Percentiles rank a stretch among this genome's conserved stretches.
Evolutionary conservation across 2,329 filamentous ascomycete species (phyloP).

Genomic region (Tetracladium maxilliforme): DNA sequence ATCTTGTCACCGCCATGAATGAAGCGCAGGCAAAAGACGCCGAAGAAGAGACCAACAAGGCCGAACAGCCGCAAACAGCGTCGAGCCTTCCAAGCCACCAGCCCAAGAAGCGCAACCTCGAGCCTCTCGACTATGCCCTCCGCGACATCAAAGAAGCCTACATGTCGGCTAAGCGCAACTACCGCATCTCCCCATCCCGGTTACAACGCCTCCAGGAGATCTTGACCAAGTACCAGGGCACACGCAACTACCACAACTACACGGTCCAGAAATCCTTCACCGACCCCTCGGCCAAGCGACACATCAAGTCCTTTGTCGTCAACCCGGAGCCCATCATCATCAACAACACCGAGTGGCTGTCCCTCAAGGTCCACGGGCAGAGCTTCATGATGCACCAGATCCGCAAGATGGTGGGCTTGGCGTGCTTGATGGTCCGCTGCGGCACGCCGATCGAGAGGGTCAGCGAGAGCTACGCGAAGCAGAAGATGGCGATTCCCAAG

Average conservation of each 20-base stretch:
- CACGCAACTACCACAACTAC: slow-evolving; percentile 93
- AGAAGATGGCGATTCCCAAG: slow-evolving; percentile 80
- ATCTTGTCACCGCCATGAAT: slow-evolving; percentile 5
- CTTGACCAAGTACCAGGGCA: slow-evolving; percentile 66
- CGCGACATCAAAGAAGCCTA: slow-evolving; percentile 72
- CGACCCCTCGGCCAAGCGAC: slow-evolving; percentile 75
- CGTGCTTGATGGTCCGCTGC: slow-evolving; percentile 68
- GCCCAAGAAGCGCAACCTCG: slow-evolving; percentile 11
- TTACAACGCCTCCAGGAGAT: slow-evolving; percentile 62
- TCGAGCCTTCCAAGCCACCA: slow-evolving; percentile 2
- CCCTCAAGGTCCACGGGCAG: slow-evolving; percentile 90
- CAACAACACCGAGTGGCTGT: slow-evolving; percentile 88
- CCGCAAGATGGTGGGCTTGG: slow-evolving; percentile 96
- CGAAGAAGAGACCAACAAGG: slow-evolving; percentile 7
- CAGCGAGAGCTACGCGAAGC: slow-evolving; percentile 53
- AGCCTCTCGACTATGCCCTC: slow-evolving; percentile 47
- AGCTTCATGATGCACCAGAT: slow-evolving; percentile 99
- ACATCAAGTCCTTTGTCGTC: slow-evolving; percentile 84
- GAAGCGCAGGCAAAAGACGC: slow-evolving; percentile 7
- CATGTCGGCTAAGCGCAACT: slow-evolving; percentile 66
- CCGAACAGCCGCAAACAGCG: slow-evolving; percentile 4
- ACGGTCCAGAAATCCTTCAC: slow-evolving; percentile 74
- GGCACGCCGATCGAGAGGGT: slow-evolving; percentile 63
- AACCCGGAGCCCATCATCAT: slow-evolving; percentile 67
- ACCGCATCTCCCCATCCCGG: slow-evolving; percentile 62